Evolutionary conservation across 2,329 filamentous ascomycete genomes (phyloP), one percentile per base, ranked within the genome.

Genomic region (Lecanicillium sp.): DNA sequence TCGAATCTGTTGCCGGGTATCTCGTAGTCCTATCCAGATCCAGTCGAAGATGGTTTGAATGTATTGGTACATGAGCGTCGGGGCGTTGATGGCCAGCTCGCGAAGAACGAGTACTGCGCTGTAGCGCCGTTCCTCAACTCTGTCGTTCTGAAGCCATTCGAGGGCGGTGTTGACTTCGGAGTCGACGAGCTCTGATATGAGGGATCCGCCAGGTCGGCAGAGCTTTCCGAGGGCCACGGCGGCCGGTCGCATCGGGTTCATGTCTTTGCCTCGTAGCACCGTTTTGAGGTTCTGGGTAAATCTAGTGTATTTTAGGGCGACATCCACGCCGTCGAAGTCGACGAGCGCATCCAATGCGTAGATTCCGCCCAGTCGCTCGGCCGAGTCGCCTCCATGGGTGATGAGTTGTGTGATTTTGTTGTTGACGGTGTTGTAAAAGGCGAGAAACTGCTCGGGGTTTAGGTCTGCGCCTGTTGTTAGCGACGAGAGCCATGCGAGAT

Each of bases 141-240:
- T 81, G 63, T 97, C 94, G 41, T 90, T 90, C 63, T 97, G 91
- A 49, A 98, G 79, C 87, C 90, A 97, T 70, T 98, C 93, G 46
- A 98, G 75, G 2, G 94, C 90, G 15, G 90, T 93, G 66, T 96
- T 94, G 52, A 97, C 90, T 67, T 98, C 91, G 47, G 90, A 91
- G 62, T 98, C 93, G 49, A 98, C 93, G 47, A 98, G 74, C 66
- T 97, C 91, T 7, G 91, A 94, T 37, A 95, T 95, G 54, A 97
- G 75, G 26, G 93, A 90, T 51, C 93, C 93, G 53, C 93, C 93
- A 0, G 93, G 93, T 56, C 88, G 84, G 52, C 91, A 95, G 51
- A 98, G 78, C 62, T 90, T 87, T 38, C 93, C 93, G 23, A 98
- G 75, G 4, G 91, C 90, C 56, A 86, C 82, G 35, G 93, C 90